Conservation (phyloP, 306 rosid species). For the Trichosanthes cucumerina region DNA sequence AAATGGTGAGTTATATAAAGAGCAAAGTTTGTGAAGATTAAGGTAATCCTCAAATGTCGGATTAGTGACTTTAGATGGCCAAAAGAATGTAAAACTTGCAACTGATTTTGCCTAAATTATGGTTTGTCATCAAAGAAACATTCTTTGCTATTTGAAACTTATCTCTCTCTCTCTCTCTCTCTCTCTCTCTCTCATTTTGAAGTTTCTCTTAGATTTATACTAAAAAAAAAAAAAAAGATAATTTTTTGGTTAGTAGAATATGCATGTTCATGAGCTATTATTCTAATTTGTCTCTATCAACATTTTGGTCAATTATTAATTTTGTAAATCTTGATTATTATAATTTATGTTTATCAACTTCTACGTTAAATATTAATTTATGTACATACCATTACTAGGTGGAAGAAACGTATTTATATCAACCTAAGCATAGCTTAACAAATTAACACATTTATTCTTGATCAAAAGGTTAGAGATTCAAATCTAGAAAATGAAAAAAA, state of each 20-base stretch:
- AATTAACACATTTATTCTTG: no score
- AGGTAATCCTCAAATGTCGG: constrained; percentile 39
- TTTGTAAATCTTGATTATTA: no score
- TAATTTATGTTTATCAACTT: no score
- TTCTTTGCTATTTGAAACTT: background rate
- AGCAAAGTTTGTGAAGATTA: background rate
- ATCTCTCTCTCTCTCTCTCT: background rate
- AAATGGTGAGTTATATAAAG: constrained; percentile 18
- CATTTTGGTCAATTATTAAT: background rate
- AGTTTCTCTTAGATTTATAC: no score
- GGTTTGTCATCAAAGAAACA: constrained; percentile 11
- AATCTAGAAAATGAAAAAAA: no score
- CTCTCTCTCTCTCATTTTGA: background rate
- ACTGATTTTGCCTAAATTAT: constrained; percentile 10
- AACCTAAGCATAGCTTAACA: no score
- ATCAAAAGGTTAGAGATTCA: no score
- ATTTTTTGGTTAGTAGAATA: background rate
- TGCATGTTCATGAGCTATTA: background rate
- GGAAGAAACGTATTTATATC: no score
- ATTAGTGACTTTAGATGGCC: constrained; percentile 9
- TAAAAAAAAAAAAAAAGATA: no score
- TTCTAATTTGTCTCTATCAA: background rate
- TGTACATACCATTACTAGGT: no score
- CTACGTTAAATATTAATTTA: no score
- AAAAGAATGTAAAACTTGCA: constrained; percentile 2